Percentiles rank a stretch among this genome's conserved stretches.
Evolutionary conservation across 768 basidiomycete species (phyloP).

Genomic region (Pisolithus orientalis): DNA sequence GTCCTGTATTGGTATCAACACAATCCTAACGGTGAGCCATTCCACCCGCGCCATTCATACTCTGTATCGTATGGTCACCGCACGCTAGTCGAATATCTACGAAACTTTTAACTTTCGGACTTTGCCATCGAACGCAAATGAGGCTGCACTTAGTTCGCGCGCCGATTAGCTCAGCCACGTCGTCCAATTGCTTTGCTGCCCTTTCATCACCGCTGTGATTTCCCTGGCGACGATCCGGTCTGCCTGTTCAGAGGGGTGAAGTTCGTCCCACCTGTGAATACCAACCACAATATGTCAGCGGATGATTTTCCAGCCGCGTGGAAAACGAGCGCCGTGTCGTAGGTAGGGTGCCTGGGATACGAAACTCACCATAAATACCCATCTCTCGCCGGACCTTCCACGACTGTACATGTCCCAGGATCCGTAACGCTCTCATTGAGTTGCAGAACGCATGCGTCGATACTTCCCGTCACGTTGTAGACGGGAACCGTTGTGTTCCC

Average conservation of each 20-base stretch:
- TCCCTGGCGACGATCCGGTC: conserved; percentile 48
- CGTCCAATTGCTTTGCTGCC: conserved; percentile 38
- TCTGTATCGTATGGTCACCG: too few relatives aligned
- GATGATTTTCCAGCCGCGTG: too few relatives aligned
- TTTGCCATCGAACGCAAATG: too few relatives aligned
- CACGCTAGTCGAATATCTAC: too few relatives aligned
- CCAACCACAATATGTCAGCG: neutral
- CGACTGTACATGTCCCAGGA: conserved; percentile 28
- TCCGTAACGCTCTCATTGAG: conserved; percentile 18
- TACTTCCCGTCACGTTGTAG: conserved; percentile 46
- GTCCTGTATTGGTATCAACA: too few relatives aligned
- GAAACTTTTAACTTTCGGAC: too few relatives aligned
- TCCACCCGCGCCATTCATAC: too few relatives aligned
- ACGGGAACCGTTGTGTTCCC: conserved; percentile 32
- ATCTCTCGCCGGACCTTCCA: conserved; percentile 35
- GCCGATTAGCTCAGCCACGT: conserved; percentile 41
- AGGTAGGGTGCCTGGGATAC: neutral
- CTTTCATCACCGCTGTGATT: conserved; percentile 41
- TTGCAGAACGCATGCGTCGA: conserved; percentile 41
- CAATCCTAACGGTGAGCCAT: too few relatives aligned
- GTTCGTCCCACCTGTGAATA: conserved; percentile 35
- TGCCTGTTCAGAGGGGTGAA: conserved; percentile 57
- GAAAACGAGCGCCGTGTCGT: neutral
- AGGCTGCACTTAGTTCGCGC: neutral
- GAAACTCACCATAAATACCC: conserved; percentile 53